Conservation (phyloP, 768 basidiomycete species). For the Rhodotorula kratochvilovae region DNA sequence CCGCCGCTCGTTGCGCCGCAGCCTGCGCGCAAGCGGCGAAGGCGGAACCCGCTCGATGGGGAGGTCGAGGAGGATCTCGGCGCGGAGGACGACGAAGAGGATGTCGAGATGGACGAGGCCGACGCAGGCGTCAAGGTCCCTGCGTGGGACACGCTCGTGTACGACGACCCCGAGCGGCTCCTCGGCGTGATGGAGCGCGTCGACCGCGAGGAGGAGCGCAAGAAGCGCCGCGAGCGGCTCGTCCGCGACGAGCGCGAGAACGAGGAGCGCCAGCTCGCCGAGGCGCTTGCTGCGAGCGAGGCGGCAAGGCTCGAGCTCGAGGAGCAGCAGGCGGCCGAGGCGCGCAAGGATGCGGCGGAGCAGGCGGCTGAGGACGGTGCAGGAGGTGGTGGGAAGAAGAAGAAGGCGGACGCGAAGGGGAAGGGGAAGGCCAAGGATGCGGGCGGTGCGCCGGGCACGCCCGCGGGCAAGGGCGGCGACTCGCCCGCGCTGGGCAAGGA, state of each 20-base stretch:
- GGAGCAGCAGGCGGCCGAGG: not conserved
- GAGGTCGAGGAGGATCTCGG: slow-evolving; percentile 52
- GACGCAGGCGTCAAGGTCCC: slow-evolving; percentile 50
- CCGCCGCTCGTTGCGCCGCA: slow-evolving; percentile 49
- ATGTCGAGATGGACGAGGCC: slow-evolving; percentile 64
- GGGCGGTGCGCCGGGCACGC: slow-evolving; percentile 11
- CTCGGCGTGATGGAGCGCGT: slow-evolving; percentile 67
- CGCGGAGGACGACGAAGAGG: slow-evolving; percentile 66
- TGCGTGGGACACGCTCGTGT: slow-evolving; percentile 76
- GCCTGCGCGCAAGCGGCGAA: slow-evolving; percentile 51
- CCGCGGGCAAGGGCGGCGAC: slow-evolving; percentile 4
- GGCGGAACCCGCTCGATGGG: slow-evolving; percentile 61
- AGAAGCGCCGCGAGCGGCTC: slow-evolving; percentile 68
- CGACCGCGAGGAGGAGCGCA: slow-evolving; percentile 78
- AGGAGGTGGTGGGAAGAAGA: slow-evolving; percentile 20
- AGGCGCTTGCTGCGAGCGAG: slow-evolving; percentile 46
- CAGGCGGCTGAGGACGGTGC: not conserved
- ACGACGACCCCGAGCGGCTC: slow-evolving; percentile 75
- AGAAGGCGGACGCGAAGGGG: slow-evolving; percentile 48
- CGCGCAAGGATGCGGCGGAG: not conserved
- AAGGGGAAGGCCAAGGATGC: slow-evolving; percentile 29
- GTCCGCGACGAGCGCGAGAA: slow-evolving; percentile 60
- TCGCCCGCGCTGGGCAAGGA: slow-evolving; percentile 21
- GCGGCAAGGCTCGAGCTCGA: slow-evolving; percentile 43
- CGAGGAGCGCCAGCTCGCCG: slow-evolving; percentile 45